phyloP scores from a whole-genome alignment of 78 protist species.

The Dictyostelium brefeldianum region DNA sequence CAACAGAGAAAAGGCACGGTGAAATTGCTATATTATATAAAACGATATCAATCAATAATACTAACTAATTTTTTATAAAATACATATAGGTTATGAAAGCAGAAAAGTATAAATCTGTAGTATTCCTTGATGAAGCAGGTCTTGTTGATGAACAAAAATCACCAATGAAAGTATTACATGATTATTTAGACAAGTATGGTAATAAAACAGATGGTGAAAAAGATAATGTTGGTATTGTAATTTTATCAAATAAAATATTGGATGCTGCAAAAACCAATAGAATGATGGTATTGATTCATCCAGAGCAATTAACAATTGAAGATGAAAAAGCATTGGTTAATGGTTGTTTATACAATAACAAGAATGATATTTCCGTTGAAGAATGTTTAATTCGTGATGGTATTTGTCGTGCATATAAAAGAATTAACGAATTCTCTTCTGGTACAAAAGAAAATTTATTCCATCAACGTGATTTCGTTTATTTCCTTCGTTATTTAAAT shows the following conservation, averaged over 20 bases:
- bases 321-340: conserved; percentile 60
- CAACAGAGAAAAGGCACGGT: conserved; percentile 51
- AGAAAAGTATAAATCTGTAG: conserved; percentile 34
- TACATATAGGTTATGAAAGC: too few species aligned
- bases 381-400: conserved; percentile 8
- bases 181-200: conserved; percentile 48
- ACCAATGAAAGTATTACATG: conserved; percentile 74
- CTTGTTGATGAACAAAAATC: conserved; percentile 33
- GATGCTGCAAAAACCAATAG: conserved; percentile 79
- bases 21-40: too few species aligned
- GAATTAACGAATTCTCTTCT: background rate
- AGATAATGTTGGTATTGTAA: conserved; percentile 28
- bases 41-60: background rate
- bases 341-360: conserved; percentile 53
- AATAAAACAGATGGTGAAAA: background rate
- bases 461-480: conserved; percentile 75
- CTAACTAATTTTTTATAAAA: too few species aligned
- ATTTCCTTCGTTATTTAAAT: conserved; percentile 42
- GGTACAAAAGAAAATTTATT: conserved; percentile 23
- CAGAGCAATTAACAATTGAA: conserved; percentile 4
- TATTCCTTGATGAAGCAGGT: conserved; percentile 56
- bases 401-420: conserved; percentile 15
- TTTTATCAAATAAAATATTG: conserved; percentile 46
- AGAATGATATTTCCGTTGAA: background rate
- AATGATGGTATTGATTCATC: conserved; percentile 60